phyloP scores from a whole-genome alignment of 331 rosid species.

The Malus hybrid region DNA sequence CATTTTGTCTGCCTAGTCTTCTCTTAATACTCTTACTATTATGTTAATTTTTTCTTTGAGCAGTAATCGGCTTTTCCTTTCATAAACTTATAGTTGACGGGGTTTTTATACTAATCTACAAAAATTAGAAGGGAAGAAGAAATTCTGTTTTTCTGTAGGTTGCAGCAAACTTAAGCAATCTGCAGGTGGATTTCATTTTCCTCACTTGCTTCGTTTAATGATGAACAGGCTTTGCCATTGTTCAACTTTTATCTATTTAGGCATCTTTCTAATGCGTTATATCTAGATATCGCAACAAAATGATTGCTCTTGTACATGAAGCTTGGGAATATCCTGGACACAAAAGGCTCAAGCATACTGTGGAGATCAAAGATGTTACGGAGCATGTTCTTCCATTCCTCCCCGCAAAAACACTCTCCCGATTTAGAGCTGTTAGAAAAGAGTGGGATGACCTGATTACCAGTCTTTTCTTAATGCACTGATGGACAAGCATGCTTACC shows the following conservation, averaged over 20 bases:
- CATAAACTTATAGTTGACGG: neutral
- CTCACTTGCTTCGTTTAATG: neutral
- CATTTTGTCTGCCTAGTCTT: too few relatives aligned
- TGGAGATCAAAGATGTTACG: conserved; percentile 12
- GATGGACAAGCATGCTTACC: conserved; percentile 12
- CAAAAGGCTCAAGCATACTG: neutral
- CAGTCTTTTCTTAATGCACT: conserved; percentile 11
- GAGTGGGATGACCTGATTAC: conserved; percentile 28
- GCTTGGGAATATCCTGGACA: neutral
- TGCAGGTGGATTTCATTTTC: too few relatives aligned
- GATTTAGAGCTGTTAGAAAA: conserved; percentile 30
- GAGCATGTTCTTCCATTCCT: conserved; percentile 16
- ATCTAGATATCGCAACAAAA: neutral
- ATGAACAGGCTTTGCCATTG: neutral
- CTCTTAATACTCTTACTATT: neutral
- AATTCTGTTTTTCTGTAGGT: too few relatives aligned
- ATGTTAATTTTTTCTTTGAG: neutral
- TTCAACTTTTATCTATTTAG: neutral
- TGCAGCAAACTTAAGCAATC: too few relatives aligned
- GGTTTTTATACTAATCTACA: too few relatives aligned
- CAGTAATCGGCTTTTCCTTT: neutral
- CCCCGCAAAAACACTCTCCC: conserved; percentile 38
- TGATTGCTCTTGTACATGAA: neutral
- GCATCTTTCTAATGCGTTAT: neutral
- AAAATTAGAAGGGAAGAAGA: too few relatives aligned